Conservation (phyloP, 2,329 filamentous ascomycete genomes). For the Talaromyces atroroseus region DNA sequence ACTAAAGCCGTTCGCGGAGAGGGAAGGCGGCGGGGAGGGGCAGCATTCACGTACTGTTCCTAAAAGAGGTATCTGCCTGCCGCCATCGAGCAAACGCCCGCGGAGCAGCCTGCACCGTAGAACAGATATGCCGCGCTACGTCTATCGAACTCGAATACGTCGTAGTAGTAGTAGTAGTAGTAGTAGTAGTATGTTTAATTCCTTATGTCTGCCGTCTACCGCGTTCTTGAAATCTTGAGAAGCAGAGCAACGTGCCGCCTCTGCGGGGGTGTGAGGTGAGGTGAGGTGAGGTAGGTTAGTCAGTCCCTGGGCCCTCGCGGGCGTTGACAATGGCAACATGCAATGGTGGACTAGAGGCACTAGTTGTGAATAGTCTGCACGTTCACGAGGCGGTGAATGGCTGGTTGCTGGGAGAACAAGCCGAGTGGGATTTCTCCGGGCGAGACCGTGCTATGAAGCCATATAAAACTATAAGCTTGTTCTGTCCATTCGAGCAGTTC, state of each 20-base stretch:
- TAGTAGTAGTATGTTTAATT: neutral
- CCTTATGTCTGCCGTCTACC: neutral
- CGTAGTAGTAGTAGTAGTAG: too few relatives aligned
- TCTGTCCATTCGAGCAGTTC: neutral
- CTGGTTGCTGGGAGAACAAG: neutral
- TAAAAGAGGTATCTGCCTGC: neutral
- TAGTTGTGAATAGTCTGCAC: neutral
- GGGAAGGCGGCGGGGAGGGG: neutral
- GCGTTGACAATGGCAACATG: neutral
- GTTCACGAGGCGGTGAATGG: neutral
- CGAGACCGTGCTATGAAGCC: neutral
- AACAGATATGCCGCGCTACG: too few relatives aligned
- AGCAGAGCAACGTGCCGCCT: neutral
- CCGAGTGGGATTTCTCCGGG: neutral
- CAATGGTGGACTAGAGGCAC: neutral
- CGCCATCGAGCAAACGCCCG: neutral
- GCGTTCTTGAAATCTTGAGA: too few relatives aligned
- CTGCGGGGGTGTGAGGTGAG: neutral
- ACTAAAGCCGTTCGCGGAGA: neutral
- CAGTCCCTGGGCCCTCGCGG: slow-evolving; percentile 6
- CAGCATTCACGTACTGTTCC: neutral
- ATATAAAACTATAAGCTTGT: too few relatives aligned
- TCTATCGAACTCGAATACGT: neutral
- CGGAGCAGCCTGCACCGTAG: neutral
- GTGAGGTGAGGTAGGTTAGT: too few relatives aligned